Conservation (phyloP, 108 stramenopile species). For the Cyclotella kingstonii region DNA sequence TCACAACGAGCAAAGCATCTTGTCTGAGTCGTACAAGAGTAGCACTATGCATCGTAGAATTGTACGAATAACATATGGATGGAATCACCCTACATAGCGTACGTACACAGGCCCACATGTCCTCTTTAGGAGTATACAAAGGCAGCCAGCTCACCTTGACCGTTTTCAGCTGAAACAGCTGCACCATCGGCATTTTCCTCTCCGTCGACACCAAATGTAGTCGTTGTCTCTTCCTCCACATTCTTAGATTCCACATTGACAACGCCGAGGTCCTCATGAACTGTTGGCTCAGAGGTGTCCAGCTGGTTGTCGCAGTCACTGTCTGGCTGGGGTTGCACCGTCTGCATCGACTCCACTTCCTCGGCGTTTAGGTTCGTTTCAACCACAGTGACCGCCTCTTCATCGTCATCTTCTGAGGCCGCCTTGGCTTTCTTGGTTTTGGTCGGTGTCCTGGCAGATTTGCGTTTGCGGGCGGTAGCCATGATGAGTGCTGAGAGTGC, state of each 20-base stretch:
- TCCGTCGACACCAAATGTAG: background rate
- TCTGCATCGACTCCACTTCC: conserved; percentile 6
- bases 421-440: conserved; percentile 37
- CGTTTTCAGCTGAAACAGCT: background rate
- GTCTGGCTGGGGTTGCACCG: no score
- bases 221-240: conserved; percentile 6
- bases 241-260: background rate
- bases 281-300: no score
- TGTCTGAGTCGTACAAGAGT: no score
- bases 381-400: background rate
- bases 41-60: no score
- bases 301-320: no score
- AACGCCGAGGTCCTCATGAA: no score
- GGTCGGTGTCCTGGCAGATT: conserved; percentile 9
- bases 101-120: no score
- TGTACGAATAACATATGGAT: no score
- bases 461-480: conserved; percentile 30
- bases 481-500: background rate
- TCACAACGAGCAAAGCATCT: no score
- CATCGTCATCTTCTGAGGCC: conserved; percentile 21
- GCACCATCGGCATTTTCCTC: conserved; percentile 7
- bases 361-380: background rate
- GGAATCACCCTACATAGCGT: no score
- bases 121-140: no score
- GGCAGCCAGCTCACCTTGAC: background rate